Conservation (phyloP, 2,329 filamentous ascomycete species). For the Aspergillus ibericus region DNA sequence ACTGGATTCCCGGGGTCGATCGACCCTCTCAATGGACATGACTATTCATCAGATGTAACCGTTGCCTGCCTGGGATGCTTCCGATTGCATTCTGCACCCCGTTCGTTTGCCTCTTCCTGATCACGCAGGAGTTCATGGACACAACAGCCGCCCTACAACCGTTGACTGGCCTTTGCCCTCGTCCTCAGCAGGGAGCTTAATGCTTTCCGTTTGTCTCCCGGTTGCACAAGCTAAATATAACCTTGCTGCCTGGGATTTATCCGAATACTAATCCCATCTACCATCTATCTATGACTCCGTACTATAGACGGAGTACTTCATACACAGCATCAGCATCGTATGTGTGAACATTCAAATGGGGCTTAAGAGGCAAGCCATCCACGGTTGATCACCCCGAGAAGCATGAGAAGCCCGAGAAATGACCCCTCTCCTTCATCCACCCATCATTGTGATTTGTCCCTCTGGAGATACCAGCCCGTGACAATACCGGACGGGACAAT, state of each 20-base stretch:
- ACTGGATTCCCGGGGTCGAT: constrained; percentile 8
- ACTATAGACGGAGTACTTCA: too few species aligned
- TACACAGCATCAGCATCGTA: too few species aligned
- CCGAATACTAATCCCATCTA: too few species aligned
- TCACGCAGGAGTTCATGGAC: neutral
- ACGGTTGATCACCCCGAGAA: neutral
- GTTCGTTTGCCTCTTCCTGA: neutral
- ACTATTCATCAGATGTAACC: constrained; percentile 11
- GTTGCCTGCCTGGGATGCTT: neutral
- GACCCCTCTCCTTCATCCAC: too few species aligned
- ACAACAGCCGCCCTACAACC: neutral
- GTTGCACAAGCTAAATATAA: constrained; percentile 13
- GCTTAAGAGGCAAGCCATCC: neutral
- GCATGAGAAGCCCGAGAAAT: too few species aligned
- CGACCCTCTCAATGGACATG: neutral
- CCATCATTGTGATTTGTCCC: neutral
- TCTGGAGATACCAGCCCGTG: constrained; percentile 2
- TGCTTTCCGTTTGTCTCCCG: constrained; percentile 11
- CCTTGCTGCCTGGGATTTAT: too few species aligned
- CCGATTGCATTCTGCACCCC: neutral
- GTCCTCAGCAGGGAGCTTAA: neutral
- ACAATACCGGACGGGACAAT: constrained; percentile 14
- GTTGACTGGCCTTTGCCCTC: too few species aligned
- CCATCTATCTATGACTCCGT: too few species aligned
- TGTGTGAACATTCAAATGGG: too few species aligned